phyloP scores from a whole-genome alignment of 169 alveolate genomes.

The Plasmodium malariae region DNA sequence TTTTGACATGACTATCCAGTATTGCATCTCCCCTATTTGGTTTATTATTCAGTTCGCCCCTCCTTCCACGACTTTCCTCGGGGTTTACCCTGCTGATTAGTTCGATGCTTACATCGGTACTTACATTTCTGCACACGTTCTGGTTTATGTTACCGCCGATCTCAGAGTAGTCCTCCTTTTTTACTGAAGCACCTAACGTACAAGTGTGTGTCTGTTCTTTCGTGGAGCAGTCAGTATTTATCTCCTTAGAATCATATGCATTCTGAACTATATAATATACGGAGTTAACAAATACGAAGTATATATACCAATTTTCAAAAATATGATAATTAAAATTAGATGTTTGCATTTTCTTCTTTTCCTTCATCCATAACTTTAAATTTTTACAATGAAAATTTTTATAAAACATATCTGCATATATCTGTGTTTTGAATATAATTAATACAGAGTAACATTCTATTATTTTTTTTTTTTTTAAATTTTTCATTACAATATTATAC shows the following conservation, averaged over 20 bases:
- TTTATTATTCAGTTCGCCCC: too few relatives aligned
- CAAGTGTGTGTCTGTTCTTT: not conserved
- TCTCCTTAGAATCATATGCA: not conserved
- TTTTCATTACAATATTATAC: slow-evolving; percentile 24
- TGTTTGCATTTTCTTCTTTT: not conserved
- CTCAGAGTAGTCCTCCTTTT: not conserved
- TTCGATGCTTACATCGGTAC: too few relatives aligned
- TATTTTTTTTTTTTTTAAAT: slow-evolving; percentile 56
- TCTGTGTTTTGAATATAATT: slow-evolving; percentile 61
- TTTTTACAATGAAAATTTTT: slow-evolving; percentile 46
- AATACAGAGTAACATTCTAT: slow-evolving; percentile 40
- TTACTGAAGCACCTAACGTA: not conserved
- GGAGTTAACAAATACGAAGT: slow-evolving; percentile 45
- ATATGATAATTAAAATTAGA: too few relatives aligned
- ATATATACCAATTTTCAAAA: slow-evolving; percentile 38
- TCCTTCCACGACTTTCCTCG: too few relatives aligned
- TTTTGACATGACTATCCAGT: too few relatives aligned
- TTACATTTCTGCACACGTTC: too few relatives aligned
- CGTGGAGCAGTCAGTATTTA: not conserved
- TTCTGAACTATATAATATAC: slow-evolving; percentile 39
- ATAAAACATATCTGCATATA: slow-evolving; percentile 72
- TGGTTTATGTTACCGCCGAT: too few relatives aligned
- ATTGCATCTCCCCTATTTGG: too few relatives aligned
- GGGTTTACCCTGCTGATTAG: too few relatives aligned
- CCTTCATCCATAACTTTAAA: not conserved